Conservation (phyloP, 352 stramenopile species). For the Pythium chondricola region DNA sequence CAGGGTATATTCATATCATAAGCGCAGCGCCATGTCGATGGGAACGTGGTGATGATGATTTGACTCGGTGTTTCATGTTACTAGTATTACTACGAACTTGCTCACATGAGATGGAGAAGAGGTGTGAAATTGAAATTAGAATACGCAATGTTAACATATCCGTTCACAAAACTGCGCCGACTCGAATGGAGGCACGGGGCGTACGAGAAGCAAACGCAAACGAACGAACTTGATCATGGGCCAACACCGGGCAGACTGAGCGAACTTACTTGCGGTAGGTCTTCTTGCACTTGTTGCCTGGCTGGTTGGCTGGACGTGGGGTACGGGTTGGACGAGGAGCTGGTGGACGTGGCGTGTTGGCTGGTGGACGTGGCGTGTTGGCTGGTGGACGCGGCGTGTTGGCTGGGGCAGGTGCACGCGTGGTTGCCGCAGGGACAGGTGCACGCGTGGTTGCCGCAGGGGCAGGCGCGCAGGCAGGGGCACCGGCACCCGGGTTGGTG, state of each 20-base stretch:
- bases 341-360: not conserved
- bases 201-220: not conserved
- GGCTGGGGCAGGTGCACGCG: not conserved
- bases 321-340: not conserved
- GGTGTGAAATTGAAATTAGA: no score
- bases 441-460: slow-evolving; percentile 4
- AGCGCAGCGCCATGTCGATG: no score
- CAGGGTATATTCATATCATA: no score
- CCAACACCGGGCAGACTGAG: not conserved
- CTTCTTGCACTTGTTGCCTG: not conserved
- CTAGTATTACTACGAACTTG: no score
- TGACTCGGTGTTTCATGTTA: no score
- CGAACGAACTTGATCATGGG: not conserved
- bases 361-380: not conserved
- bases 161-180: slow-evolving; percentile 12
- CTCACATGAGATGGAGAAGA: no score
- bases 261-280: no score
- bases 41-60: no score
- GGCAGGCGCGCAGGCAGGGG: not conserved
- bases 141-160: slow-evolving; percentile 13
- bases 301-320: not conserved
- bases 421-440: slow-evolving; percentile 3
- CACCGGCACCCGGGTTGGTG: slow-evolving; percentile 7
- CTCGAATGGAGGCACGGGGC: not conserved
- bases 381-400: not conserved